Conservation (phyloP, 257 asterid genomes). For the Fraxinus americana region DNA sequence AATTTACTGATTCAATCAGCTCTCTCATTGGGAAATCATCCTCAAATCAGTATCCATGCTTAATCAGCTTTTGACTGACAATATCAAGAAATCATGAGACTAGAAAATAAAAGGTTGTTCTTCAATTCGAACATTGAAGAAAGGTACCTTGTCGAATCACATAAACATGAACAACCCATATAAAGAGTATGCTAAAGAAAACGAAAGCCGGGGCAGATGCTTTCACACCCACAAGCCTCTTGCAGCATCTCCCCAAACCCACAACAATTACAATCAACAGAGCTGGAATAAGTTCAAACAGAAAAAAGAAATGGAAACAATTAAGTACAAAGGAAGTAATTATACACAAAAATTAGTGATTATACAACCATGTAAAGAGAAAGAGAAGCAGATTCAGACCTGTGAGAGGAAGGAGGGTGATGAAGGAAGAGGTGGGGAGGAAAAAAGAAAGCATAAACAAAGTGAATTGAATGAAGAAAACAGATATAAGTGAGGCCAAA, state of each 20-base stretch:
- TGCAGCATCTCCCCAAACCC: constrained; percentile 51
- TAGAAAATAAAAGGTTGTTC: background rate
- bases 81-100: background rate
- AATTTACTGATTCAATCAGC: background rate
- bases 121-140: background rate
- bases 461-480: constrained; percentile 42
- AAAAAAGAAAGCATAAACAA: constrained; percentile 38
- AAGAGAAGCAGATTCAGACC: constrained; percentile 25
- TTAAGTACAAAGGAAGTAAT: background rate
- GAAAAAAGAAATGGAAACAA: background rate
- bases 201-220: constrained; percentile 64
- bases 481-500: constrained; percentile 41
- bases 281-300: constrained; percentile 35
- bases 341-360: background rate
- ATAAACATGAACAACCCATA: constrained; percentile 44
- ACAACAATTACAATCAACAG: constrained; percentile 35
- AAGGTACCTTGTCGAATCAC: constrained; percentile 46
- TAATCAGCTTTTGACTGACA: background rate
- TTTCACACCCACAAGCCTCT: constrained; percentile 48
- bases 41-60: background rate
- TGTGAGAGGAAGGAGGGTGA: constrained; percentile 49
- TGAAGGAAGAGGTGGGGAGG: constrained; percentile 37
- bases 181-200: constrained; percentile 42
- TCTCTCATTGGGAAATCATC: background rate
- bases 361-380: background rate